These are phyloP conservation scores for sorghum (Sorghum bicolor) DNA, from an alignment of 176 grass and related monocot species.

Conservation along the genomic window DNA sequence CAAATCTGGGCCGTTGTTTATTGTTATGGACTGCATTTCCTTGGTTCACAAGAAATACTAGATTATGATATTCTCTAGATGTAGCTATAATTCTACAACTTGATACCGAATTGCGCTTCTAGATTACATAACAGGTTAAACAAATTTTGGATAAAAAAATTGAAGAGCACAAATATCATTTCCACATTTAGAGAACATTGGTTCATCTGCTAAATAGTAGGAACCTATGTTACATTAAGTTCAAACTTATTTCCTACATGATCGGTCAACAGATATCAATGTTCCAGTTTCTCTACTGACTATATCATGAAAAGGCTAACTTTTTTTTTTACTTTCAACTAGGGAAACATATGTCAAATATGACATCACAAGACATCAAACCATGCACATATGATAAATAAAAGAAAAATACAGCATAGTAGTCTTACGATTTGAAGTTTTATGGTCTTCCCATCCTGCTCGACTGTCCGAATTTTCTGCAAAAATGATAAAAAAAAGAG, in stretches of 20 bases:
- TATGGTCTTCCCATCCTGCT: conserved; percentile 79
- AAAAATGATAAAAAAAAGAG: conserved; percentile 5
- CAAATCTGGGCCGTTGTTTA: not conserved
- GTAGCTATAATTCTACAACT: not conserved
- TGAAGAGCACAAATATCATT: not conserved
- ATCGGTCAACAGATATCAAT: not conserved
- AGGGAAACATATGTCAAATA: not conserved
- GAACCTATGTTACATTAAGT: not conserved
- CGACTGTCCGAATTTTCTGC: conserved; percentile 83
- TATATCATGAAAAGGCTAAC: not conserved
- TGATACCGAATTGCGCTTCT: not conserved
- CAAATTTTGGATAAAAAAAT: not conserved
- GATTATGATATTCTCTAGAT: not conserved
- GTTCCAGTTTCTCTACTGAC: not conserved
- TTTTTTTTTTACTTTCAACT: not conserved
- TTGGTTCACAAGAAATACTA: not conserved
- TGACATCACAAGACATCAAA: not conserved
- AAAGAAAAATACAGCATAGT: not conserved
- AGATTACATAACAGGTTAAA: not conserved
- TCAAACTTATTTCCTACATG: not conserved
- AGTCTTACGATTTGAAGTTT: conserved; percentile 81
- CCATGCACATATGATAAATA: not conserved
- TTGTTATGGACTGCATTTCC: not conserved
- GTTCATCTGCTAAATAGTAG: not conserved
- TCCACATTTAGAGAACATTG: not conserved